These are phyloP conservation scores for Tetrapisispora nanseiensis DNA, from an alignment of 805 yeast genomes.

Conservation along the genomic window DNA sequence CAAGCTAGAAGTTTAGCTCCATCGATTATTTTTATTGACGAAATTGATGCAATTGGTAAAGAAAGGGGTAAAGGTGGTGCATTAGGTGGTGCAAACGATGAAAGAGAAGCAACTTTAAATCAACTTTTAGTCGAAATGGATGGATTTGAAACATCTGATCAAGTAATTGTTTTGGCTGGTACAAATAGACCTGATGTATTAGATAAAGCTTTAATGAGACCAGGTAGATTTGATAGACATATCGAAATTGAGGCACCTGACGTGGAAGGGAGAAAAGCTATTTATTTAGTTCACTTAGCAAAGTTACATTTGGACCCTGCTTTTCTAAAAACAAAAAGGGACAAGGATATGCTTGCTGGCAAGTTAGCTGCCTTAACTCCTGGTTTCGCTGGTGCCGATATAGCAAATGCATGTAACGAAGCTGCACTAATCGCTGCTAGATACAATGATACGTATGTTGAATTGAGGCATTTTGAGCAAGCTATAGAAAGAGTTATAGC, in stretches of 20 bases:
- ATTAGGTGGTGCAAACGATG: slow-evolving; percentile 78
- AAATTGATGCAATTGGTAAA: slow-evolving; percentile 98
- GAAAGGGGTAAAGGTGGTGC: slow-evolving; percentile 74
- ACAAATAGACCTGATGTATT: slow-evolving; percentile 92
- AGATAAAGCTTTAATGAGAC: slow-evolving; percentile 88
- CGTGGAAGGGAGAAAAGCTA: slow-evolving; percentile 87
- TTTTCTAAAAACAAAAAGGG: slow-evolving; percentile 37
- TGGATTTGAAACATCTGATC: slow-evolving; percentile 85
- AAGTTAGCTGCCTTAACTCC: slow-evolving; percentile 93
- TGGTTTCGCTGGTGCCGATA: slow-evolving; percentile 97
- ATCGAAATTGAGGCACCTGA: slow-evolving; percentile 88
- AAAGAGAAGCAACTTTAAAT: slow-evolving; percentile 90
- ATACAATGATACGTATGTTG: slow-evolving; percentile 58
- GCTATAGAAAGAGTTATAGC: slow-evolving; percentile 97
- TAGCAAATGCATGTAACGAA: slow-evolving; percentile 94
- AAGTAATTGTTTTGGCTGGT: slow-evolving; percentile 94
- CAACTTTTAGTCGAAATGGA: slow-evolving; percentile 98
- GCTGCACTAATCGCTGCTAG: slow-evolving; percentile 97
- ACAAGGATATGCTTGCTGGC: slow-evolving; percentile 59
- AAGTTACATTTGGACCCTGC: slow-evolving; percentile 47
- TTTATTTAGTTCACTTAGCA: slow-evolving; percentile 75
- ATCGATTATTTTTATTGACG: slow-evolving; percentile 92
- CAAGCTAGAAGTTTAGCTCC: slow-evolving; percentile 94
- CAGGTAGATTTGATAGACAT: slow-evolving; percentile 96
- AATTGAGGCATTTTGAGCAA: slow-evolving; percentile 75